Conservation (phyloP, 2,329 filamentous ascomycete genomes). For the Cordyceps militaris region DNA sequence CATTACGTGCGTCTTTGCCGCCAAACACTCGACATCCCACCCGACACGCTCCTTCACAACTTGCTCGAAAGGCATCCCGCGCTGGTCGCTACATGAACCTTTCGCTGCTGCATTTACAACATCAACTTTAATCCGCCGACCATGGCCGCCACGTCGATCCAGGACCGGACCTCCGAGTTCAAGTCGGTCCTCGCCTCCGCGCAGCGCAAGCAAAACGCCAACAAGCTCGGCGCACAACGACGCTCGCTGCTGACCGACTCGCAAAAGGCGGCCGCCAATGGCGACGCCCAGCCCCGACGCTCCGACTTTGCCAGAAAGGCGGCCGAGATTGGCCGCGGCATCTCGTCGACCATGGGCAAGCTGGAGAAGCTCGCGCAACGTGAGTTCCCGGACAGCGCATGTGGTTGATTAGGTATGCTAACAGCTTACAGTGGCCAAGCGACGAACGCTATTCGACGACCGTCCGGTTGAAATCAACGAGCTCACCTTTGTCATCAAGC, state of each 20-base stretch:
- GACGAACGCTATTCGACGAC: slow-evolving; percentile 96
- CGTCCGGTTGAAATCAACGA: slow-evolving; percentile 94
- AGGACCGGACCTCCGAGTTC: slow-evolving; percentile 96
- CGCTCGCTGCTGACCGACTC: slow-evolving; percentile 71
- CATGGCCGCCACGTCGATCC: slow-evolving; percentile 70
- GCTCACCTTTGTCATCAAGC: slow-evolving; percentile 95
- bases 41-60: slow-evolving; percentile 1
- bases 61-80: slow-evolving; percentile 17
- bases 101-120: neutral
- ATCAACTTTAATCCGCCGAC: neutral
- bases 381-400: slow-evolving; percentile 32
- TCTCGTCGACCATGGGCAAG: slow-evolving; percentile 89
- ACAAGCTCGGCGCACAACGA: slow-evolving; percentile 71
- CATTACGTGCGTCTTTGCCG: neutral
- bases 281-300: slow-evolving; percentile 49
- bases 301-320: slow-evolving; percentile 92
- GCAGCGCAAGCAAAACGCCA: slow-evolving; percentile 68
- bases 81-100: slow-evolving; percentile 27
- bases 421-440: slow-evolving; percentile 64
- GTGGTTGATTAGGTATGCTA: neutral
- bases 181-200: slow-evolving; percentile 81
- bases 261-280: slow-evolving; percentile 58
- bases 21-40: neutral
- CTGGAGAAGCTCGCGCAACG: slow-evolving; percentile 84
- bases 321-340: slow-evolving; percentile 85